phyloP scores from a whole-genome alignment of 306 rosid species.

The Abrus precatorius region DNA sequence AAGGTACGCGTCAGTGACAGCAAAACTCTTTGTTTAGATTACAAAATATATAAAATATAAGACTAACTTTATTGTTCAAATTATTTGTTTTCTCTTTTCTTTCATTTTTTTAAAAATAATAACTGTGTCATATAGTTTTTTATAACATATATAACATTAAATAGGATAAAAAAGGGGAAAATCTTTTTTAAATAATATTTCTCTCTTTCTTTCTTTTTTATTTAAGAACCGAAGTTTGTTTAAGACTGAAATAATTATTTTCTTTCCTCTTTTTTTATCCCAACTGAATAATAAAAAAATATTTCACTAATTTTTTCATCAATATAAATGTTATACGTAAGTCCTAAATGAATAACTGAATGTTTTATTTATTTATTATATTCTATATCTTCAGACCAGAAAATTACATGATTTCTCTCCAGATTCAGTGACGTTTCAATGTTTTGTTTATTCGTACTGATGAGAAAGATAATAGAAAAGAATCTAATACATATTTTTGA shows the following conservation, averaged over 20 bases:
- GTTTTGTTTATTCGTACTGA: no score
- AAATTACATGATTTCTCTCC: no score
- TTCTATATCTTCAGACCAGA: no score
- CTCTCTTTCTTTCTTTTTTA: background rate
- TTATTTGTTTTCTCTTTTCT: background rate
- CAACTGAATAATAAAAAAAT: background rate
- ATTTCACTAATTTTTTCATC: background rate
- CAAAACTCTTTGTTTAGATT: background rate
- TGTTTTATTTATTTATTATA: no score
- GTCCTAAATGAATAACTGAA: no score
- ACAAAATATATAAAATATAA: background rate
- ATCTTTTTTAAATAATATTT: background rate
- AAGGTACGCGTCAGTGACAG: background rate
- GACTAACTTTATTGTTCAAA: background rate
- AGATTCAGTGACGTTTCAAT: no score
- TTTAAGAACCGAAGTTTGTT: no score
- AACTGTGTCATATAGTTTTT: background rate
- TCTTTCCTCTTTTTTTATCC: background rate
- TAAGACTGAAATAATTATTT: no score
- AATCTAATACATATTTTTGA: no score
- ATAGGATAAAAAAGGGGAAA: background rate
- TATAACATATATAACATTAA: no score
- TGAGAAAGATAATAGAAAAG: no score
- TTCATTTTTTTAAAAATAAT: background rate
- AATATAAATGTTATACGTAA: no score